Percentiles rank a stretch among this genome's conserved stretches.
Evolutionary conservation across 2,329 filamentous ascomycete genomes (phyloP).

Genomic region (Arthroderma uncinatum): DNA sequence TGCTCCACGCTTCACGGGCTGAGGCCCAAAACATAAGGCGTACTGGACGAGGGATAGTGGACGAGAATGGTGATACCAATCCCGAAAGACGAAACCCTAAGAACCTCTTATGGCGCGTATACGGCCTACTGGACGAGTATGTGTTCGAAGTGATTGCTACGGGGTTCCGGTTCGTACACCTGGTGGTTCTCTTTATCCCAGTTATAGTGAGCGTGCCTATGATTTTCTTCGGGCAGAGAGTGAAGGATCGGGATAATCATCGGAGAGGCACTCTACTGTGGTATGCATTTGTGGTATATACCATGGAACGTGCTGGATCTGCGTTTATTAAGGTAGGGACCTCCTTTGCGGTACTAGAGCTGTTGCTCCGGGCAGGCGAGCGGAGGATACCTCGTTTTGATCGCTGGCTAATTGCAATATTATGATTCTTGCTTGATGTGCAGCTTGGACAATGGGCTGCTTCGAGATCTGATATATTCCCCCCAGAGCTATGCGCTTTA

Average conservation of each 20-base stretch:
- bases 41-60: background rate
- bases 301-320: conserved; percentile 88
- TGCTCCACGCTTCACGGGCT: conserved; percentile 69
- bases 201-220: conserved; percentile 69
- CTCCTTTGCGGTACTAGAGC: background rate
- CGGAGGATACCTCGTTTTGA: background rate
- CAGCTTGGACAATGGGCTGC: conserved; percentile 96
- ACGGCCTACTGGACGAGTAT: conserved; percentile 54
- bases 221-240: conserved; percentile 64
- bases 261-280: conserved; percentile 79
- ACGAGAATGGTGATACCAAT: conserved; percentile 52
- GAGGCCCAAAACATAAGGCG: conserved; percentile 38
- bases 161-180: conserved; percentile 72
- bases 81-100: conserved; percentile 48
- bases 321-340: conserved; percentile 80
- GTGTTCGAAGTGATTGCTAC: conserved; percentile 70
- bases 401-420: background rate
- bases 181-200: conserved; percentile 81
- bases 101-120: conserved; percentile 47
- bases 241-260: conserved; percentile 58
- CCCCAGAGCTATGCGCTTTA: conserved; percentile 75
- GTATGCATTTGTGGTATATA: conserved; percentile 75
- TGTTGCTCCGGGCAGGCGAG: background rate
- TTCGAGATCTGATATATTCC: conserved; percentile 91
- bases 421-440: background rate